These are phyloP conservation scores for Plasmodium gallinaceum DNA, from an alignment of 169 alveolate genomes.

Conservation along the genomic window DNA sequence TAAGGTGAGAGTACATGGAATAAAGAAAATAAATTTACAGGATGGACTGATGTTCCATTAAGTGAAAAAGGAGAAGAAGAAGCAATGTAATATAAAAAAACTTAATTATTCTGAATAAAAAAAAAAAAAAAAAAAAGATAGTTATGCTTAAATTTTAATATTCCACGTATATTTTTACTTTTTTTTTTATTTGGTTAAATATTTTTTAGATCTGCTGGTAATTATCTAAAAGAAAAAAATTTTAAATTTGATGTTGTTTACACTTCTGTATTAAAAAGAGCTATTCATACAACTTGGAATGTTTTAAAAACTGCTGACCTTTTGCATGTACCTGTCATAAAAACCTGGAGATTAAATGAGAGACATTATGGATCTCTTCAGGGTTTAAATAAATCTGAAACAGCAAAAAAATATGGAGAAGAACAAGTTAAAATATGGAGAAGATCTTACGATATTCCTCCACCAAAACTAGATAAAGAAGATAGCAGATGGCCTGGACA, in stretches of 20 bases:
- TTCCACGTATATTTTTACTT: not conserved
- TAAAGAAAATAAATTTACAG: conserved; percentile 97
- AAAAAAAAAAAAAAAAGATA: not conserved
- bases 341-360: conserved; percentile 96
- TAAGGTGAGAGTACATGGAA: conserved; percentile 97
- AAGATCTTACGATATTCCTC: conserved; percentile 97
- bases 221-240: conserved; percentile 89
- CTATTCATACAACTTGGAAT: conserved; percentile 93
- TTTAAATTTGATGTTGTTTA: conserved; percentile 93
- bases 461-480: conserved; percentile 94
- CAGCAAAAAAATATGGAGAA: conserved; percentile 97
- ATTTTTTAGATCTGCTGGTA: conserved; percentile 91
- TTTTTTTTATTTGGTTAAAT: not conserved
- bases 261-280: conserved; percentile 97
- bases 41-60: conserved; percentile 98
- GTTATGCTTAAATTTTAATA: not conserved
- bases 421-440: conserved; percentile 97
- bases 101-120: not conserved
- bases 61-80: conserved; percentile 94
- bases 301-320: conserved; percentile 92
- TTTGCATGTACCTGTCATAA: conserved; percentile 92
- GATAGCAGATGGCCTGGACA: conserved; percentile 94
- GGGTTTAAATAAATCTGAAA: conserved; percentile 97
- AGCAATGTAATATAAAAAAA: conserved; percentile 86
- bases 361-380: conserved; percentile 98